Evolutionary conservation across 345 rosid species (phyloP), one percentile per base, ranked within the genome.

Genomic region (Mangifera indica): DNA sequence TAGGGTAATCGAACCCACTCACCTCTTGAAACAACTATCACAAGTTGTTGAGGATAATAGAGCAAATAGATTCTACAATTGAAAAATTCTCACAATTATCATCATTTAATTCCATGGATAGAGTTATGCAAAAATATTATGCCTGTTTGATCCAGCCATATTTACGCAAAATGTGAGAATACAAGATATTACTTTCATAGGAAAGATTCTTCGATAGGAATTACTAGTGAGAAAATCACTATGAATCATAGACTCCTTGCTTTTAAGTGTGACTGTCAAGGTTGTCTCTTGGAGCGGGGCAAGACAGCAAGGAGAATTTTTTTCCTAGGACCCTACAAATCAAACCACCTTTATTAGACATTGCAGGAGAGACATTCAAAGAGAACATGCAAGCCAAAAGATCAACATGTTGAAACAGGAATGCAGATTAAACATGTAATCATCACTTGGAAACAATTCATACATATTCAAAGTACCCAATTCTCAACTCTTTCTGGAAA

Each of bases 291-390:
- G 57, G 86, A 74, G 71, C 84, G 97, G 48, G 85, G 81, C 34
- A 83, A 57, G 59, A 92, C 69, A 18, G 97, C 93, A 61, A 84
- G 91, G 64, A 92, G 91, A 77, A 94, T 94, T 82, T 92, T 94
- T 84, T 94, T 94, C 76, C 99, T 86, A 44, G 99, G 97, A 20
- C 98, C 97, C 98, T 94, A 88, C 77, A 74, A 79, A 62, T 72
- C 73, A 69, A 60, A 79, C 40, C 61, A 61, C 21, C 32, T 49
- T 49, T 62, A 18, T 72, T 45, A 71, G 26, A 32, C 40, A 8
- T 2, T 29, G 32, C 32, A 29, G 54, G 17, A 20, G 15, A 21
- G 32, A 29, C 32, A 1, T 29, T 29, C 32, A 29, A 29, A 29
- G 32, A 29, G 32, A 29, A 29, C 13, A 18, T 10, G 10, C 70